Evolutionary conservation across 2,329 filamentous ascomycete species (phyloP).

Genomic region (Colletotrichum scovillei): DNA sequence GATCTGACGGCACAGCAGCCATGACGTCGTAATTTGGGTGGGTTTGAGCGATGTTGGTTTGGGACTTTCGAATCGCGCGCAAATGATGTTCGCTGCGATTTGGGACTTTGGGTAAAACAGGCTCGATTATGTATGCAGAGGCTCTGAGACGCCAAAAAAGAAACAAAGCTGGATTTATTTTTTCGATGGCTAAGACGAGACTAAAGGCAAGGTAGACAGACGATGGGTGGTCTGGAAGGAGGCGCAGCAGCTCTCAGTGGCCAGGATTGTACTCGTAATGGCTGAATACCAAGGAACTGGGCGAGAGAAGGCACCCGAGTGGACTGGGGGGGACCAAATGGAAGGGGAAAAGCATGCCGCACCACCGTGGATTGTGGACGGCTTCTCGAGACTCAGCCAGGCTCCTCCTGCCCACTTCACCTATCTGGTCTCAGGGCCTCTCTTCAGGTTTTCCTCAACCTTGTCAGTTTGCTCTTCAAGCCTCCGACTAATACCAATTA

Average conservation of each 20-base stretch:
- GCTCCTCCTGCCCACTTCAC: slow-evolving; percentile 8
- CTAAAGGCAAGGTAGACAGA: slow-evolving; percentile 1
- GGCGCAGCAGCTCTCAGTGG: slow-evolving; percentile 31
- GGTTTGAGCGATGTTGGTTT: slow-evolving; percentile 2
- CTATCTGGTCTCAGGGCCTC: neutral
- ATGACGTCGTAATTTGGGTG: slow-evolving; percentile 30
- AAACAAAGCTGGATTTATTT: neutral
- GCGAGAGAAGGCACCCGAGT: neutral
- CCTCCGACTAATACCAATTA: neutral
- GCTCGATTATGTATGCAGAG: slow-evolving; percentile 1
- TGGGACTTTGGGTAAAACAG: neutral
- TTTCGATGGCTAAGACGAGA: neutral
- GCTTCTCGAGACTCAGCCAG: slow-evolving; percentile 8
- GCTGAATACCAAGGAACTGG: neutral
- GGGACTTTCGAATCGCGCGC: neutral
- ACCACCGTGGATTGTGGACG: too few relatives aligned
- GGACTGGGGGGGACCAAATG: neutral
- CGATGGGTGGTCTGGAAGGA: slow-evolving; percentile 10
- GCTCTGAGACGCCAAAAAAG: neutral
- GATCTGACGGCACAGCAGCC: slow-evolving; percentile 30
- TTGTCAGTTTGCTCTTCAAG: neutral
- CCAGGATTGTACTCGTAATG: slow-evolving; percentile 25
- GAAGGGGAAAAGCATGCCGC: neutral
- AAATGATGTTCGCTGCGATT: neutral
- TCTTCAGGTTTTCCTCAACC: neutral